Evolutionary conservation across 2,329 filamentous ascomycete genomes (phyloP).

Genomic region (Xylariaceae sp.): DNA sequence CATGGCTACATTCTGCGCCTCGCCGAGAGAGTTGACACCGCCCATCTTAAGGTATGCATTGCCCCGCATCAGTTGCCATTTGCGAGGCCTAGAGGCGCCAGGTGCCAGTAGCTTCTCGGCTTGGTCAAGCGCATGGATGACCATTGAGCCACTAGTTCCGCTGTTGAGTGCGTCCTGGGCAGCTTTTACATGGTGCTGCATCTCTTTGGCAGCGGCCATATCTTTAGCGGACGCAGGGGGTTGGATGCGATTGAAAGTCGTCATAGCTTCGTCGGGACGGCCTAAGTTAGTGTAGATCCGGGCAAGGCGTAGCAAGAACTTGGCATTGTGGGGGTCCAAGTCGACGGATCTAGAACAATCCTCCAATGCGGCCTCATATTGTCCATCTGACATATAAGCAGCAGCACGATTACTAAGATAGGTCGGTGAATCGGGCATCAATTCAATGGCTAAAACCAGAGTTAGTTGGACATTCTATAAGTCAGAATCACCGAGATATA

Average conservation of each 20-base stretch:
- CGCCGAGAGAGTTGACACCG: constrained; percentile 83
- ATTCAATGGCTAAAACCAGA: constrained; percentile 77
- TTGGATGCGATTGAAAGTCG: constrained; percentile 79
- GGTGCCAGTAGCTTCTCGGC: constrained; percentile 80
- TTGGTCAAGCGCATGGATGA: constrained; percentile 87
- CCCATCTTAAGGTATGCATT: constrained; percentile 94
- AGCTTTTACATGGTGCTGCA: constrained; percentile 80
- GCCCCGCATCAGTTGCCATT: constrained; percentile 92
- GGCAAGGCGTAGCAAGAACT: constrained; percentile 85
- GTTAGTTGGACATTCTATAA: constrained; percentile 19
- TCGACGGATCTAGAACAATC: constrained; percentile 85
- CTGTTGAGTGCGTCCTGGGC: constrained; percentile 78
- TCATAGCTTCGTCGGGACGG: constrained; percentile 83
- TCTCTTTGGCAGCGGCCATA: constrained; percentile 79
- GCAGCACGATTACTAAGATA: constrained; percentile 96
- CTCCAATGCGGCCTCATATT: constrained; percentile 79
- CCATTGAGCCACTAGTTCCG: constrained; percentile 87
- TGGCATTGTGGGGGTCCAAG: constrained; percentile 83
- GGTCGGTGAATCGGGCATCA: constrained; percentile 83
- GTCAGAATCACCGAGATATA: constrained; percentile 47
- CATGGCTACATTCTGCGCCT: constrained; percentile 93
- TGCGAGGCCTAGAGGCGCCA: constrained; percentile 80
- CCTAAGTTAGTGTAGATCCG: constrained; percentile 90
- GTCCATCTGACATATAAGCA: constrained; percentile 86
- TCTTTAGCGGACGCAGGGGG: constrained; percentile 85